Evolutionary conservation across 306 rosid species (phyloP), one percentile per base, ranked within the genome.

Genomic region (Vigna reflexopilosa): DNA sequence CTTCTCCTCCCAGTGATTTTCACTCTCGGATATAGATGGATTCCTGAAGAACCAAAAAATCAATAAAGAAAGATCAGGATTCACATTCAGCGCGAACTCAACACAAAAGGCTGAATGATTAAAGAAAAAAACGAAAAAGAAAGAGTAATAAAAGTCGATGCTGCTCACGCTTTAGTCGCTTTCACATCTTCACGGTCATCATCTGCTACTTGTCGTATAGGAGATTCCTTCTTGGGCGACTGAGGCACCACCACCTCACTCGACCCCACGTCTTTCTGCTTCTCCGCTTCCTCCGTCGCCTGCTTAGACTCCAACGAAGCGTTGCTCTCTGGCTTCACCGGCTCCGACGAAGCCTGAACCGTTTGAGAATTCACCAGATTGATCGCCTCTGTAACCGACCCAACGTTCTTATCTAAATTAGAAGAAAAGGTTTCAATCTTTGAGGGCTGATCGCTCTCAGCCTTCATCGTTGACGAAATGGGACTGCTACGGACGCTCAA

Each of bases 161-260:
- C 51, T 66, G 81, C 99, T 93, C 85, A 96, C 99, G 86, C 84
- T 93, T 91, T 91, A 44, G 91, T 88, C 77, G 82, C 80, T 76
- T 86, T 90, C 89, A 77, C 83, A 42, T 80, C 91, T 64, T 89
- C 93, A 64, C 79, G 83, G 69, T 81, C 89, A 80, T 86, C 97
- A 58, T 89, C 91, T 75, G 86, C 80, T 83, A 85, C 77, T 85
- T 87, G 87, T 49, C 73, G 77, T 30, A 44, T 80, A 70, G 84
- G 30, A 47, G 93, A 84, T 81, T 93, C 98, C 70, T 85, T 93
- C 84, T 85, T 79, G 30, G 98, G 97, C 17, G 97, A 91, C 72
- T 87, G 85, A 66, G 82, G 24, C 67, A 47, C 79, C 79, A 83
- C 93, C 48, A 88, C 93, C 78, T 84, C 91, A 42, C 83, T 76